These are phyloP conservation scores for Epichloe sp. DNA, from an alignment of 2,329 filamentous ascomycete species.

Conservation along the genomic window DNA sequence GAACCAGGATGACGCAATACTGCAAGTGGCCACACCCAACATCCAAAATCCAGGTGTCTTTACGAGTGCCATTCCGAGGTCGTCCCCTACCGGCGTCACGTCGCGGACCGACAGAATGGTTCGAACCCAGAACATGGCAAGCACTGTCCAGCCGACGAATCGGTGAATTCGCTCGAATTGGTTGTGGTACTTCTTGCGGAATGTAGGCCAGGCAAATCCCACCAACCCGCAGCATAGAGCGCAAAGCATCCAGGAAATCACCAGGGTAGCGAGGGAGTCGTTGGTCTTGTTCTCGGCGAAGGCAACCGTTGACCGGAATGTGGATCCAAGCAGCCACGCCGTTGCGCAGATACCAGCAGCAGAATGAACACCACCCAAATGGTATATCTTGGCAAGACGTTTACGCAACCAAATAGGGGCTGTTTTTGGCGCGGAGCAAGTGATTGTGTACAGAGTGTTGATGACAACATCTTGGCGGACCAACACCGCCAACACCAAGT, in stretches of 20 bases:
- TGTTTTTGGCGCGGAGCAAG: conserved; percentile 30
- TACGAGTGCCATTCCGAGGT: conserved; percentile 24
- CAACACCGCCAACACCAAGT: conserved; percentile 35
- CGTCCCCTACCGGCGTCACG: conserved; percentile 19
- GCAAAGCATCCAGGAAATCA: conserved; percentile 45
- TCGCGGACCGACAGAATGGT: conserved; percentile 41
- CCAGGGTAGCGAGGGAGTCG: conserved; percentile 27
- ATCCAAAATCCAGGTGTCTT: conserved; percentile 48
- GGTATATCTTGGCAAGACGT: conserved; percentile 37
- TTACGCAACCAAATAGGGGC: conserved; percentile 35
- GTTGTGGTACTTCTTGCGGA: conserved; percentile 53
- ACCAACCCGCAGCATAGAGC: conserved; percentile 46
- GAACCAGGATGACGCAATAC: conserved; percentile 61
- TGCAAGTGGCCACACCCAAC: conserved; percentile 47
- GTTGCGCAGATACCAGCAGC: conserved; percentile 35
- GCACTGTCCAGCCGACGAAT: conserved; percentile 57
- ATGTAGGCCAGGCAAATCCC: conserved; percentile 46
- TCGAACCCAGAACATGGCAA: conserved; percentile 53
- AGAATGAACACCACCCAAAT: conserved; percentile 38
- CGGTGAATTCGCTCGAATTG: conserved; percentile 59
- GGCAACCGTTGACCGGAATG: conserved; percentile 23
- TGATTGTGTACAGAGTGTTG: conserved; percentile 34
- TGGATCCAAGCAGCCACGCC: conserved; percentile 34
- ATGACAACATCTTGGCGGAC: conserved; percentile 41
- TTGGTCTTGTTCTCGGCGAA: conserved; percentile 16